Base-by-base conservation (phyloP, 495 filamentous ascomycete genomes). In the Penicillium manginii region DNA sequence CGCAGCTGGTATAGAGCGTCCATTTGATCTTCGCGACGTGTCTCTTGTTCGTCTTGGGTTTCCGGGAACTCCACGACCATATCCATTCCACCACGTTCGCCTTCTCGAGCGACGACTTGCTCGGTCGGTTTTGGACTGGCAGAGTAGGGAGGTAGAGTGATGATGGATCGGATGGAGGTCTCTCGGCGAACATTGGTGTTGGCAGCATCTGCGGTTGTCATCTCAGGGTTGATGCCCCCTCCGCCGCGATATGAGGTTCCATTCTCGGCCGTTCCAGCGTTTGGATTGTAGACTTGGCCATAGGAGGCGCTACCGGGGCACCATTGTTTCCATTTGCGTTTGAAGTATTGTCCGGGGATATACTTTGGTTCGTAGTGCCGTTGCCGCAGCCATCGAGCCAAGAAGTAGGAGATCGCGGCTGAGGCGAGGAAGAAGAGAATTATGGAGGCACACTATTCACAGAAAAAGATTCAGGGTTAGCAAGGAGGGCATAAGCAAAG, bases 81-180 rank as follows among this genome's bases (percentile, higher is more conserved):
- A 63, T 98, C 94, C 62, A 98, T 93, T 3, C 94, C 94, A 43
- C 78, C 93, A 23, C 94, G 84, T 68, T 98, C 94, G 32, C 94
- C 94, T 72, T 96, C 94, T 0, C 94, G 84, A 14, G 86, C 94
- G 40, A 98, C 82, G n/a, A 97, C 84, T 60, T 87, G 88, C 68
- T 98, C 94, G 51, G 81, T 86, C 18, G 89, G 85, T 35, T 84
- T 81, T 4, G 91, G 85, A 39, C 85, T 84, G 0, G 79, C 74
- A 1, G 84, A 81, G 73, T 98, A 98, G 4, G 88, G 81, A 0
- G 94, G 94, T 5, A 98, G 76, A 0, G 94, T 97, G 81, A 97
- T 96, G 48, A 98, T 86, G 6, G 91, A 96, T 59, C 94, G 87
- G 23, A 98, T 79, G 6, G 90, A 94, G 0, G 91, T 91, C 61